phyloP scores from a whole-genome alignment of 768 basidiomycete genomes.

The Pulveroboletus sp. region DNA sequence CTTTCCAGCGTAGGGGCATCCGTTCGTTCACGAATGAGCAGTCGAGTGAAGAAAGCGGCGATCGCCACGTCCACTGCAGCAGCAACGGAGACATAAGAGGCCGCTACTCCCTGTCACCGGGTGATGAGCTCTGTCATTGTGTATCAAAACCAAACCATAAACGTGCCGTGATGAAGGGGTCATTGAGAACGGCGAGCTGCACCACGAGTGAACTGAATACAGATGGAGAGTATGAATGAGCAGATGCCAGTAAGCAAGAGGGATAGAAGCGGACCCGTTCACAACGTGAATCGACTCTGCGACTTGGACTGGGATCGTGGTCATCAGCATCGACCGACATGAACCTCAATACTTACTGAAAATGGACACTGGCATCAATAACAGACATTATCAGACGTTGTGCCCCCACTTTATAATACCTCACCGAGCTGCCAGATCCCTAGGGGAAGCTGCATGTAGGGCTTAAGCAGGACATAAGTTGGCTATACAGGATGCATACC shows the following conservation, averaged over 20 bases:
- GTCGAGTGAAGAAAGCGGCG: neutral
- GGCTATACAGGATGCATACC: neutral
- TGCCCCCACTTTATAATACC: neutral
- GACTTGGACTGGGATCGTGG: constrained; percentile 1
- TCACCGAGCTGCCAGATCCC: constrained; percentile 3
- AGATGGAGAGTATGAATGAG: too few relatives aligned
- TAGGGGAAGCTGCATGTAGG: neutral
- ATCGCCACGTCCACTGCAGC: constrained; percentile 4
- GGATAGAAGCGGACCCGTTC: constrained; percentile 2
- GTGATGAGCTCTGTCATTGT: neutral
- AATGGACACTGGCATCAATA: neutral
- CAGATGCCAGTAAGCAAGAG: neutral
- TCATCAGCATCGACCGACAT: neutral
- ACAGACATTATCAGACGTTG: neutral
- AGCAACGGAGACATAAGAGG: neutral
- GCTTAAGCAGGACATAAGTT: too few relatives aligned
- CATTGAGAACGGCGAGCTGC: too few relatives aligned
- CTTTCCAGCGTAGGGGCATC: neutral
- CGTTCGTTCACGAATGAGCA: constrained; percentile 5
- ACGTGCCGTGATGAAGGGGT: too few relatives aligned
- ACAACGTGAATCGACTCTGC: neutral
- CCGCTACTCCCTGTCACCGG: neutral
- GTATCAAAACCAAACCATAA: neutral
- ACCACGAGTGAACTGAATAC: too few relatives aligned
- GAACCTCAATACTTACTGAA: neutral